These are phyloP conservation scores for Scolecobasidium constrictum DNA, from an alignment of 2,329 filamentous ascomycete species.

Conservation along the genomic window DNA sequence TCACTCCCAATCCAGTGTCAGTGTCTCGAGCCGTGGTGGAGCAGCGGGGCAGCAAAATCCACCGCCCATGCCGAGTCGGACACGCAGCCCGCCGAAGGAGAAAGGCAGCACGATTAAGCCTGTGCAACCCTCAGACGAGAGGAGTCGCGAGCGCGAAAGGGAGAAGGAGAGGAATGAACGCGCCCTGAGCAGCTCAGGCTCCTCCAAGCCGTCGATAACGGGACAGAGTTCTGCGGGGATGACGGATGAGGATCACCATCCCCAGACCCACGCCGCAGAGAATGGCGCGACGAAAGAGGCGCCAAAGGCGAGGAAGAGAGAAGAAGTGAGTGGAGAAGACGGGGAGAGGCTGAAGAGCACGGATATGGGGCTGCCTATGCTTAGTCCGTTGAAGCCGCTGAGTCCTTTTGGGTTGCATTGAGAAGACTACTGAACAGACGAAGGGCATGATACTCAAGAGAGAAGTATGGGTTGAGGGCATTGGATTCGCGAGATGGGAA, in stretches of 20 bases:
- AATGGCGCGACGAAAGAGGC: neutral
- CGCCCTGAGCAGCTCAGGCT: neutral
- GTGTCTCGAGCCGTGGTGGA: too few relatives aligned
- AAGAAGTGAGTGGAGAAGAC: neutral
- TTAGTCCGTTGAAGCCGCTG: neutral
- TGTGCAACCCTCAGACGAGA: too few relatives aligned
- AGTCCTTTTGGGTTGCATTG: neutral
- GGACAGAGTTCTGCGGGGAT: neutral
- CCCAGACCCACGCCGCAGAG: neutral
- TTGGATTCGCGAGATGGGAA: too few relatives aligned
- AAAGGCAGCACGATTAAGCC: neutral
- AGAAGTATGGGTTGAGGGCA: too few relatives aligned
- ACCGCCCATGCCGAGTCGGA: neutral
- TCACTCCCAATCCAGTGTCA: too few relatives aligned
- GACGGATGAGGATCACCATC: too few relatives aligned
- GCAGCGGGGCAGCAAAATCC: too few relatives aligned
- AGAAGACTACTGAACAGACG: too few relatives aligned
- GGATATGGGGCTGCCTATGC: neutral
- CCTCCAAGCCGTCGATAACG: neutral
- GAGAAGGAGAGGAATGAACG: neutral
- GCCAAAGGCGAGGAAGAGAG: neutral
- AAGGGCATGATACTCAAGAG: too few relatives aligned
- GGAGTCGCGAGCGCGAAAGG: neutral
- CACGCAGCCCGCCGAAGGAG: neutral
- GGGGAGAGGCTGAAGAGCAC: neutral